Evolutionary conservation across 2,329 filamentous ascomycete species (phyloP), one percentile per base, ranked within the genome.

Genomic region (Erysiphe pulchra): DNA sequence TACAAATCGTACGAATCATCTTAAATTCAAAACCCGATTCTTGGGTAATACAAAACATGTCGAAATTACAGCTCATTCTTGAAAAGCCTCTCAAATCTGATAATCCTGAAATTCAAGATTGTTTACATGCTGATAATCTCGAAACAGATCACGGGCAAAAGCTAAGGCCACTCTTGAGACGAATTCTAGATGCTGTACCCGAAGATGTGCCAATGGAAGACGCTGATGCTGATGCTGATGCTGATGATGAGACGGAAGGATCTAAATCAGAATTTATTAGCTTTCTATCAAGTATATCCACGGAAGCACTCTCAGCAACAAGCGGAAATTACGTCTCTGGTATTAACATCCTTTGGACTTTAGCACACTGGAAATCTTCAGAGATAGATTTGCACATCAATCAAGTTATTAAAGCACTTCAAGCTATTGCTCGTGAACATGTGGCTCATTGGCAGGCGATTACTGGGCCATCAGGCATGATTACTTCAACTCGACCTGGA

Each of bases 51-150:
- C 75, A 75, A 54, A 82, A 84, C 51, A 71, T 92, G 54, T 62
- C 77, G 0, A 67, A 75, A 28, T 69, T 95, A 28, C 84, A 94
- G 59, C 92, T 84, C 57, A 73, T 95, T 12, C 63, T 95, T 13
- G 86, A 94, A 50, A 94, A 92, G 63, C 75, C 81, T 12, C 64
- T 98, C 46, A 83, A 81, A 54, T 87, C 78, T 2, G 87, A 95
- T 52, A 81, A 86, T 51, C 74, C 84, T 0, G 90, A 98, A 57
- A 75, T 98, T 9, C 92, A 98, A 55, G 87, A 95, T 56, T 93
- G 82, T 56, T 64, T 95, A 31, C 83, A 95, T 60, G 69, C 77
- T 24, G 66, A 75, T 2, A 77, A 85, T 51, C 72, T 77, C 50
- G 71, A 75, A 32, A 71, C 71, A 50, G 78, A 83, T 46, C 75